phyloP scores from a whole-genome alignment of 306 rosid genomes.

The Luffa aegyptiaca region DNA sequence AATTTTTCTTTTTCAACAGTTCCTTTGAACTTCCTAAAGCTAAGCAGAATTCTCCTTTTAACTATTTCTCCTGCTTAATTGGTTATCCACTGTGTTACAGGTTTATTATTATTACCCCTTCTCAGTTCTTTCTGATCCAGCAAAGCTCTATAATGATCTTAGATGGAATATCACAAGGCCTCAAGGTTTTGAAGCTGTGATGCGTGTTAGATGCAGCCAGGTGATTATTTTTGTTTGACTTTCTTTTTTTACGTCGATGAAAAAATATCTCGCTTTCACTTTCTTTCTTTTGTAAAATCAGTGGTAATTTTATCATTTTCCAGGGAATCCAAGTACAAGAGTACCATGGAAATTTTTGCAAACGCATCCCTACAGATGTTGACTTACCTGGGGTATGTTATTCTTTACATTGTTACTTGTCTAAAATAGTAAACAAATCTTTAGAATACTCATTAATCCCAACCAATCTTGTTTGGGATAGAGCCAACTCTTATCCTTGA shows the following conservation, averaged over 20 bases:
- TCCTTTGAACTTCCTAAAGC: background rate
- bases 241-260: background rate
- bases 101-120: constrained; percentile 89
- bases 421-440: background rate
- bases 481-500: background rate
- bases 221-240: constrained; percentile 19
- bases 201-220: constrained; percentile 99
- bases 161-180: constrained; percentile 98
- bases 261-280: background rate
- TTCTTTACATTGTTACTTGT: constrained; percentile 13
- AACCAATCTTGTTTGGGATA: background rate
- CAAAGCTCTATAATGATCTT: constrained; percentile 93
- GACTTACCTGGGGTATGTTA: constrained; percentile 89
- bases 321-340: constrained; percentile 98
- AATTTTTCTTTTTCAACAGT: too few relatives aligned
- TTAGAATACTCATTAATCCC: background rate
- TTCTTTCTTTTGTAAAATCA: background rate
- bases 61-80: background rate
- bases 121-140: constrained; percentile 91
- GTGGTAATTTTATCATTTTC: constrained; percentile 12
- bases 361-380: constrained; percentile 89
- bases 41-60: background rate
- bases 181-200: constrained; percentile 96
- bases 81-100: constrained; percentile 28
- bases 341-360: constrained; percentile 86